Evolutionary conservation across 1,139 yeast species (phyloP).

Genomic region (Yamadazyma sp.): DNA sequence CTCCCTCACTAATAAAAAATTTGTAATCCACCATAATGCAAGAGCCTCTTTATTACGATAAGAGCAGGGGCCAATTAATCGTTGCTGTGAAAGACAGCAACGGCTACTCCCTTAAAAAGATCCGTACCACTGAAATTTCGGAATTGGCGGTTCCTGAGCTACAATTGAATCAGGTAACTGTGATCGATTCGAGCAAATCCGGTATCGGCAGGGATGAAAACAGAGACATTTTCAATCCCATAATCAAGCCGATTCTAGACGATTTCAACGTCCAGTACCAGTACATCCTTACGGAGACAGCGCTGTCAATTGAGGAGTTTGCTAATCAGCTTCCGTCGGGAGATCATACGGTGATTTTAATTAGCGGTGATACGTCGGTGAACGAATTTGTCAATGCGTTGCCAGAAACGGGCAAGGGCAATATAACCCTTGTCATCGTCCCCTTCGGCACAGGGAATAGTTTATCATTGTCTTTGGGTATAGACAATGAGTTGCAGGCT

Average conservation of each 20-base stretch:
- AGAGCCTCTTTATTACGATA: conserved; percentile 5
- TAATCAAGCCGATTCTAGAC: conserved; percentile 48
- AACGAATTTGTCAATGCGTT: conserved; percentile 71
- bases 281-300: conserved; percentile 40
- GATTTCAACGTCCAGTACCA: conserved; percentile 32
- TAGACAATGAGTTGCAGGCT: conserved; percentile 35
- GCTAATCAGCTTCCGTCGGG: conserved; percentile 27
- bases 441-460: conserved; percentile 93
- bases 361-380: conserved; percentile 87
- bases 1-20: not conserved
- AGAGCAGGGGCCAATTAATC: conserved; percentile 4
- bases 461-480: conserved; percentile 60
- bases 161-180: conserved; percentile 7
- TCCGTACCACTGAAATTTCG: not conserved
- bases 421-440: conserved; percentile 45
- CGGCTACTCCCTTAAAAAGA: conserved; percentile 5
- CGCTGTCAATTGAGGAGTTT: conserved; percentile 31
- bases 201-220: conserved; percentile 49
- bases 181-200: conserved; percentile 57
- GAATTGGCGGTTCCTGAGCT: not conserved
- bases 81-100: conserved; percentile 9
- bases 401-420: conserved; percentile 5
- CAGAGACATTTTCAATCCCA: conserved; percentile 39
- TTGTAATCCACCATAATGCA: conserved; percentile 1
- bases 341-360: conserved; percentile 50